These are phyloP conservation scores for Pisolithus marmoratus DNA, from an alignment of 768 basidiomycete species.

Conservation along the genomic window DNA sequence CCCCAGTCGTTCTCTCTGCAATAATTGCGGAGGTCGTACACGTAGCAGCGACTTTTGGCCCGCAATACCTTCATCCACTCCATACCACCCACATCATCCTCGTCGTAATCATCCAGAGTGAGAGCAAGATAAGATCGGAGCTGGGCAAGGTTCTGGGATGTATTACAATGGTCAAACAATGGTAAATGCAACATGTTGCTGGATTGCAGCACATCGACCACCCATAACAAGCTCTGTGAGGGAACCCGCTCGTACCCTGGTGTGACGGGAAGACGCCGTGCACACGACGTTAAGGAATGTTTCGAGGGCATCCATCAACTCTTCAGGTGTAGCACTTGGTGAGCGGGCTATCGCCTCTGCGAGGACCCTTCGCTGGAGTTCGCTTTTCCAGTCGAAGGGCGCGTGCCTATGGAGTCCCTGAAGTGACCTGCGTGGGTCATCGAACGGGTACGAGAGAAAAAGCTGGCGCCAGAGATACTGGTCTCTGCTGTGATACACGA, in stretches of 20 bases:
- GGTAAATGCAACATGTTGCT: constrained; percentile 31
- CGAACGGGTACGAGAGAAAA: constrained; percentile 54
- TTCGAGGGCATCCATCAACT: constrained; percentile 31
- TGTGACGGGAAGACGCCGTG: constrained; percentile 28
- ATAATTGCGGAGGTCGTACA: constrained; percentile 66
- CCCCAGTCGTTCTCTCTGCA: constrained; percentile 47
- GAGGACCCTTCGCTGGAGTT: constrained; percentile 37
- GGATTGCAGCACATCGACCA: constrained; percentile 35
- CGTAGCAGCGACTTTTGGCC: constrained; percentile 46
- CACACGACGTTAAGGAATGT: constrained; percentile 38
- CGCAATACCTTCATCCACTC: constrained; percentile 31
- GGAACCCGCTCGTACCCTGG: constrained; percentile 15
- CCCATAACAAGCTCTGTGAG: constrained; percentile 44
- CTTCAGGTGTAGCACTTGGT: constrained; percentile 16
- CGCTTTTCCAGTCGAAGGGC: constrained; percentile 29
- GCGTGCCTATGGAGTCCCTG: constrained; percentile 8
- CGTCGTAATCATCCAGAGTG: constrained; percentile 31
- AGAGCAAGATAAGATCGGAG: constrained; percentile 47
- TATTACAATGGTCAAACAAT: constrained; percentile 4
- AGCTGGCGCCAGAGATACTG: constrained; percentile 65
- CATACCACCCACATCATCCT: constrained; percentile 21
- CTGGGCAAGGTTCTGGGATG: constrained; percentile 34
- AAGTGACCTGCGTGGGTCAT: constrained; percentile 49
- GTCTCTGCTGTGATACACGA: constrained; percentile 48
- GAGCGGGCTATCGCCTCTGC: constrained; percentile 31